Evolutionary conservation across 352 stramenopile genomes (phyloP), one percentile per base, ranked within the genome.

Genomic region (Pythium dissotocum): DNA sequence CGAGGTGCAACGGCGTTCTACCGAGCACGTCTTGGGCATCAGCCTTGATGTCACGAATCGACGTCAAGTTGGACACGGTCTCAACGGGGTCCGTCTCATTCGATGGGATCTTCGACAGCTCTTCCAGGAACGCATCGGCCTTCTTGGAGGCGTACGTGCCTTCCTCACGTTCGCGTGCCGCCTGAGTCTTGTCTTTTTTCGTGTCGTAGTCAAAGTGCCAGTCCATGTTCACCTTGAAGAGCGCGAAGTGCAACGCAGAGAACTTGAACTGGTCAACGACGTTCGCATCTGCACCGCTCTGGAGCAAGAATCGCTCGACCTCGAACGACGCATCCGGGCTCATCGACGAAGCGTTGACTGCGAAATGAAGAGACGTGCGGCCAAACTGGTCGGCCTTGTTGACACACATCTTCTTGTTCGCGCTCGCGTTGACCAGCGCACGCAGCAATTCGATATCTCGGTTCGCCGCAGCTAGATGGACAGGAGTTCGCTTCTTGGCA

Each of bases 311-410:
- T 1, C 86, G 80, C 65, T 92, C 86, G 8, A 92, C 67, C n/a
- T 90, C 82, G 42, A 94, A 92, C 4, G 82, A 88, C n/a, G 86
- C 86, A 16, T 92, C 82, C 0, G 86, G 73, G 30, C 65, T 88
- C 80, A 92, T 91, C 0, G 73, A 74, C 6, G 82, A 80, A 8
- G 74, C 70, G 46, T 94, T 94, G 8, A 94, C 76, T 33, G 85
- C 85, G 58, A 86, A 88, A 51, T 94, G 85, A n/a, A 94, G 62
- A 3, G 83, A 79, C 12, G 85, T 89, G 7, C 85, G 79, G 8
- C 72, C 77, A 40, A 85, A 77, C 24, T 59, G 68, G 35, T 92
- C 80, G 18, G 61, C 46, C 44, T 79, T 71, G 64, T 92, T 92
- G 21, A 88, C 76, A 46, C 75, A 77, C 33, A 49, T 32, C 48